phyloP scores from a whole-genome alignment of 331 rosid species.

The Acacia concinna region DNA sequence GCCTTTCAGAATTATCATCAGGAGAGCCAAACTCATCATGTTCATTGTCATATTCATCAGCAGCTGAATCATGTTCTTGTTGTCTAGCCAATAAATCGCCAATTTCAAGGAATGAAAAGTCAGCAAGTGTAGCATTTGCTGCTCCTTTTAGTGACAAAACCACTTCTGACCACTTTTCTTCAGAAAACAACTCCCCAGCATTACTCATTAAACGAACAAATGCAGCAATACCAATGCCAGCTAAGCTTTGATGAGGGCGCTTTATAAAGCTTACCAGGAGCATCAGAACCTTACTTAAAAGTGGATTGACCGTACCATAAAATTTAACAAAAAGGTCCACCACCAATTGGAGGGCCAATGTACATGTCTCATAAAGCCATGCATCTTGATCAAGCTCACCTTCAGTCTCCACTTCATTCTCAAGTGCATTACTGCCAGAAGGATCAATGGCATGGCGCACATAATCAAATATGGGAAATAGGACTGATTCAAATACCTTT shows the following conservation, averaged over 20 bases:
- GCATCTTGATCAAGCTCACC: slow-evolving; percentile 92
- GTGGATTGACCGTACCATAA: slow-evolving; percentile 85
- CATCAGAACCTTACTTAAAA: slow-evolving; percentile 79
- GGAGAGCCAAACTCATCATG: slow-evolving; percentile 48
- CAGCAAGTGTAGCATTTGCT: slow-evolving; percentile 83
- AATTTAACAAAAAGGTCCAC: slow-evolving; percentile 96
- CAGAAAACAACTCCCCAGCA: slow-evolving; percentile 85
- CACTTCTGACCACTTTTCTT: slow-evolving; percentile 96
- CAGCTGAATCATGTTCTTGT: slow-evolving; percentile 43
- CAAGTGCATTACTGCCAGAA: slow-evolving; percentile 62
- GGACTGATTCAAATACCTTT: slow-evolving; percentile 87
- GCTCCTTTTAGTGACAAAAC: slow-evolving; percentile 83
- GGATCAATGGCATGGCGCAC: slow-evolving; percentile 98
- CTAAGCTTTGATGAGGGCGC: slow-evolving; percentile 98
- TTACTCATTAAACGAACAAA: slow-evolving; percentile 97
- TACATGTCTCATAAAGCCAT: slow-evolving; percentile 98
- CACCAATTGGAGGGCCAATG: slow-evolving; percentile 93
- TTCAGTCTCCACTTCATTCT: slow-evolving; percentile 47
- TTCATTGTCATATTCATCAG: slow-evolving; percentile 58
- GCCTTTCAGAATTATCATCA: slow-evolving; percentile 50
- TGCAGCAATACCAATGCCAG: slow-evolving; percentile 98
- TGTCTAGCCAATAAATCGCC: slow-evolving; percentile 43
- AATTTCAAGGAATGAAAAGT: slow-evolving; percentile 61
- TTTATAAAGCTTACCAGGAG: slow-evolving; percentile 90
- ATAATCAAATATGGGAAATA: slow-evolving; percentile 94